Base-by-base conservation (phyloP, 495 filamentous ascomycete species). In the Trichoderma reesei region DNA sequence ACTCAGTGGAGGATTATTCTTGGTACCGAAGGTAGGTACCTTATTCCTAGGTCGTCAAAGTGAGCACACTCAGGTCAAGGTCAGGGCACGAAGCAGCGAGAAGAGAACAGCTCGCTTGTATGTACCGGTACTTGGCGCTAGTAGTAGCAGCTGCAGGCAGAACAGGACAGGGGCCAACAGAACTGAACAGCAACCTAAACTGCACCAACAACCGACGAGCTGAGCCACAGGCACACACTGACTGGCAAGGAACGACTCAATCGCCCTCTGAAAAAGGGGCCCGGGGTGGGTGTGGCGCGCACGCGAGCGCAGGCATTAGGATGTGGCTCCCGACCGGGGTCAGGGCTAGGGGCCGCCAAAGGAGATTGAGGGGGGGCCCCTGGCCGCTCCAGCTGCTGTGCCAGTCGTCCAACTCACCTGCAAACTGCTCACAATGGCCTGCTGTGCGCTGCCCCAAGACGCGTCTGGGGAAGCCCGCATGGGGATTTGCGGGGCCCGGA, bases 311-410 rank as follows among this genome's bases (percentile, higher is more conserved):
- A 56, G 51, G 51, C 26, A 31, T 33, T 31, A 9, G 8, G 51
- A 9, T 9, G 14, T 33, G 51, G 51, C 51, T 14, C 31, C 51
- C 13, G 6, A 56, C 34, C 51, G 18, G 46, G n/a, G 46, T 18
- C 34, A 20, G 3, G 51, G 51, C 51, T 33, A 56, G 20, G 20
- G 51, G 51, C 51, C 51, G 51, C 14, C 26, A 56, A 56, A 56
- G 51, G 51, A 56, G 51, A 56, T 56, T 56, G 51, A 56, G 51
- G 51, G 51, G 51, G 51, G 51, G 26, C 51, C 51, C 51, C 51
- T 56, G 51, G 51, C 3, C 51, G 20, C 51, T 56, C 33, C 9
- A 31, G 26, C 26, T 26, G 26, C 26, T 26, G 26, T 26, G 26
- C 26, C 26, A 26, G 26, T 26, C 26, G 26, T 26, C 26, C 26